Percentiles rank a stretch among this genome's conserved stretches.
These are phyloP conservation scores for Monosporascus cannonballus DNA, from an alignment of 2,329 filamentous ascomycete species.

Conservation along the genomic window DNA sequence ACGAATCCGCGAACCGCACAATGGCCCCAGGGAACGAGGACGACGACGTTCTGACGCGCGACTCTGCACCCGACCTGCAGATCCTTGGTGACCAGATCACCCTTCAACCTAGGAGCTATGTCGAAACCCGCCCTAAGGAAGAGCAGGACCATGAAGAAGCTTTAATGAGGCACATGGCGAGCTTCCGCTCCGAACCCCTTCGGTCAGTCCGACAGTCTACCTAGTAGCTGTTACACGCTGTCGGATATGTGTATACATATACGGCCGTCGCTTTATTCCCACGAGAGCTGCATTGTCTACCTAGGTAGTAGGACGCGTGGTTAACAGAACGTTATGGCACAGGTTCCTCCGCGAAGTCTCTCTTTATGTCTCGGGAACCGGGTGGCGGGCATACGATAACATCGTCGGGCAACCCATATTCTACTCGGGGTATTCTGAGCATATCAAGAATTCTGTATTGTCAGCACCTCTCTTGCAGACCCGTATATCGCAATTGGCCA, in stretches of 20 bases:
- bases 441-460: constrained; percentile 76
- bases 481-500: constrained; percentile 72
- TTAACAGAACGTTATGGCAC: constrained; percentile 16
- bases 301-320: background rate
- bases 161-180: constrained; percentile 75
- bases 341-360: constrained; percentile 92
- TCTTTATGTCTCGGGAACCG: constrained; percentile 84
- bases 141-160: constrained; percentile 56
- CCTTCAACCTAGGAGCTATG: constrained; percentile 65
- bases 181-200: constrained; percentile 68
- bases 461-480: constrained; percentile 66
- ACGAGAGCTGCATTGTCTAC: too few species aligned
- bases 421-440: constrained; percentile 85
- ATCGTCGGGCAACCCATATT: constrained; percentile 89
- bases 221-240: too few species aligned
- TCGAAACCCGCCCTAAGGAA: constrained; percentile 43
- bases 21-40: constrained; percentile 28
- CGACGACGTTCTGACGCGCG: constrained; percentile 33
- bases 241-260: too few species aligned
- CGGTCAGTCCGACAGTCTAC: constrained; percentile 33
- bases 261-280: too few species aligned
- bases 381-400: constrained; percentile 91
- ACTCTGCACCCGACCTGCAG: constrained; percentile 67
- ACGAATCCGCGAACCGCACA: background rate
- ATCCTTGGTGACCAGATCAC: constrained; percentile 70